phyloP scores from a whole-genome alignment of 148 eudicot species.

The Amaranthus cruentus region DNA sequence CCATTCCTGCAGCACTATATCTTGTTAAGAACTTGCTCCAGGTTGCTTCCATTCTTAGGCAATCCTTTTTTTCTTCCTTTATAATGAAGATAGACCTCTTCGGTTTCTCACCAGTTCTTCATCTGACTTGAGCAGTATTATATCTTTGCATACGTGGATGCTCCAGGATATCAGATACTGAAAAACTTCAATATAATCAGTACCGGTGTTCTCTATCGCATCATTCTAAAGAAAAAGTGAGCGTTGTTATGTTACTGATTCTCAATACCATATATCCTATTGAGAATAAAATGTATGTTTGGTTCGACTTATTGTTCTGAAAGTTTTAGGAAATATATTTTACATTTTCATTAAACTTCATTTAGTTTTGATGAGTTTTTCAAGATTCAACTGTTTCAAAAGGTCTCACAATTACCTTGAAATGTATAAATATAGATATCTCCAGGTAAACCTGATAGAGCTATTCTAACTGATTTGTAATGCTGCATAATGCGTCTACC shows the following conservation, averaged over 20 bases:
- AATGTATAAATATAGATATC: too few relatives aligned
- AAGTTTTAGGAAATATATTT: not conserved
- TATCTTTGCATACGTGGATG: conserved; percentile 98
- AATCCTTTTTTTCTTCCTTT: conserved; percentile 8
- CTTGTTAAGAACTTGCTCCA: conserved; percentile 90
- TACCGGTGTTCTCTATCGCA: conserved; percentile 83
- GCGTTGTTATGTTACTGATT: conserved; percentile 14
- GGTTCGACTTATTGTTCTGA: not conserved
- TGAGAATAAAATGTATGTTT: not conserved
- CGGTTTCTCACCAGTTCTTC: conserved; percentile 4
- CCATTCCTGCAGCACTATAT: conserved; percentile 93
- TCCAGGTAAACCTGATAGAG: too few relatives aligned
- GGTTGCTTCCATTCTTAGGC: conserved; percentile 32
- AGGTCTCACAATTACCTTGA: too few relatives aligned
- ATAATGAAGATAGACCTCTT: not conserved
- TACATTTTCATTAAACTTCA: too few relatives aligned
- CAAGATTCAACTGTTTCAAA: too few relatives aligned
- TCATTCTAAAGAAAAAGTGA: conserved; percentile 86
- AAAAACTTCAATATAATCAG: conserved; percentile 94
- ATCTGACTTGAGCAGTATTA: conserved; percentile 65
- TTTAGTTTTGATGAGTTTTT: too few relatives aligned
- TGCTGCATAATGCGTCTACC: too few relatives aligned
- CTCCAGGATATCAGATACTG: conserved; percentile 98
- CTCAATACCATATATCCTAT: not conserved
- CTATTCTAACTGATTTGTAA: too few relatives aligned